Conservation (phyloP, 225 moss, liverwort and hornwort genomes). For the Bryoerythrophyllum caledonicum region DNA sequence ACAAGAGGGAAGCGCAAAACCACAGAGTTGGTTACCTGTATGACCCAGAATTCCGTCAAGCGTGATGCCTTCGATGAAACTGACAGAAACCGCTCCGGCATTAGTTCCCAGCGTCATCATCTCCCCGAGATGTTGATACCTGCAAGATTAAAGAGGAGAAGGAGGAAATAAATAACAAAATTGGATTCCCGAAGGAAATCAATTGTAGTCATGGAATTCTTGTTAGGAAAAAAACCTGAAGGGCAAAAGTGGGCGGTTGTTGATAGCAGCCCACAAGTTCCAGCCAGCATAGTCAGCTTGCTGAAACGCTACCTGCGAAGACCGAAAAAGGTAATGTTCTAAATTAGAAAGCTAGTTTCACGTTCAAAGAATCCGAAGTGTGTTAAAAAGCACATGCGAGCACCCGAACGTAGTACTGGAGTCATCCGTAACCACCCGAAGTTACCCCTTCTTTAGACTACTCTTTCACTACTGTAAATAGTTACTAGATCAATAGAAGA, state of each 20-base stretch:
- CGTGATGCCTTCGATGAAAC: conserved; percentile 79
- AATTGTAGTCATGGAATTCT: not conserved
- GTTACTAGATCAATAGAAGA: no score
- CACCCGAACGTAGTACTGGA: not conserved
- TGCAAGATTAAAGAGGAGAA: conserved; percentile 21
- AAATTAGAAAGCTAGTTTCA: not conserved
- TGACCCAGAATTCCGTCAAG: conserved; percentile 91
- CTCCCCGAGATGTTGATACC: conserved; percentile 96
- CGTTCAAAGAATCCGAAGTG: not conserved
- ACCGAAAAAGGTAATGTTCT: not conserved
- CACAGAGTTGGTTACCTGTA: conserved; percentile 50
- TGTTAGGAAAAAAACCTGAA: conserved; percentile 64
- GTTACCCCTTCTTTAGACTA: no score
- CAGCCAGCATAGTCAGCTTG: conserved; percentile 97
- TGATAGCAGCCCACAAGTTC: conserved; percentile 99
- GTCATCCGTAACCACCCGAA: no score
- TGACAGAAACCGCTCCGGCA: conserved; percentile 77
- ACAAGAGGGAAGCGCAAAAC: not conserved
- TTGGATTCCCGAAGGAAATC: not conserved
- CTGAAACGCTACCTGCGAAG: conserved; percentile 86
- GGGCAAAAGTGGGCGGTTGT: conserved; percentile 85
- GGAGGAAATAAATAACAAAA: not conserved
- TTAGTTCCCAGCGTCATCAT: conserved; percentile 94
- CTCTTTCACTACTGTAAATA: no score
- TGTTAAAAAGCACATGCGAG: not conserved